Conservation (phyloP, 257 asterid species). For the Rhazya stricta region DNA sequence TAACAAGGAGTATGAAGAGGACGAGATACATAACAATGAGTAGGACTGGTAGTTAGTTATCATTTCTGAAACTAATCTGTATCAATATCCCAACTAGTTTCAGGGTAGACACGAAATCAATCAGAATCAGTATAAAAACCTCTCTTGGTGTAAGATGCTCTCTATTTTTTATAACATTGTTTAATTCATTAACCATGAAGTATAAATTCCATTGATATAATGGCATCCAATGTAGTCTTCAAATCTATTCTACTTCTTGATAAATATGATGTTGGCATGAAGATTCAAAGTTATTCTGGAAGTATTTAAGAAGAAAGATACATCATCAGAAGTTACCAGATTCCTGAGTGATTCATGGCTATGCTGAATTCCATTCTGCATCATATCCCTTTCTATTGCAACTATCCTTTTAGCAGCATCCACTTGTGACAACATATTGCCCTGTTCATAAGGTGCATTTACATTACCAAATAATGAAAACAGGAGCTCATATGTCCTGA, state of each 20-base stretch:
- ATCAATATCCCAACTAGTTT: background rate
- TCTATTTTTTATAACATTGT: background rate
- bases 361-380: slow-evolving; percentile 67
- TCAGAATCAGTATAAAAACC: background rate
- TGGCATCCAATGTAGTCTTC: background rate
- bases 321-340: slow-evolving; percentile 43
- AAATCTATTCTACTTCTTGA: background rate
- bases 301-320: slow-evolving; percentile 3
- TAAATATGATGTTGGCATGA: background rate
- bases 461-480: slow-evolving; percentile 76
- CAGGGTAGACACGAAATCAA: background rate
- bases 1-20: background rate
- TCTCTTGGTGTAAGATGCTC: background rate
- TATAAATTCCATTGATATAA: background rate
- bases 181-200: background rate
- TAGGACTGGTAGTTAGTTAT: background rate
- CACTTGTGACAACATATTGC: slow-evolving; percentile 52
- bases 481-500: slow-evolving; percentile 67
- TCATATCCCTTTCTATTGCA: slow-evolving; percentile 84
- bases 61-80: background rate
- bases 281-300: background rate
- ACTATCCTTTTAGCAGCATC: slow-evolving; percentile 65
- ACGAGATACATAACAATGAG: background rate
- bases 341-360: slow-evolving; percentile 54
- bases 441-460: slow-evolving; percentile 69